Evolutionary conservation across 345 rosid genomes (phyloP), one percentile per base, ranked within the genome.

Genomic region (Linum usitatissimum): DNA sequence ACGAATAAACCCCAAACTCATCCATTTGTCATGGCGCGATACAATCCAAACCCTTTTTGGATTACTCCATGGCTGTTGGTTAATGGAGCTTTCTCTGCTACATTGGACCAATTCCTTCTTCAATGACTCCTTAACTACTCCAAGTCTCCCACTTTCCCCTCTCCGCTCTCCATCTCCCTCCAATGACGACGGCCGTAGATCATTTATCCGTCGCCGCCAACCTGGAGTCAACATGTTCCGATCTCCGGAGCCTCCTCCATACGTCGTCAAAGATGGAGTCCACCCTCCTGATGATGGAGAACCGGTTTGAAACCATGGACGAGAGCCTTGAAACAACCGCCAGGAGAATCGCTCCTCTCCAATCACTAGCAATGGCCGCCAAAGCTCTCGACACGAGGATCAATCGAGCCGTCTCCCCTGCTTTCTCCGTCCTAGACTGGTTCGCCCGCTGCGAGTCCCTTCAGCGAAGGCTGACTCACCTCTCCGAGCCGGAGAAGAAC

Each of bases 221-320:
- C 71, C 81, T 83, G 34, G 71, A 78, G 57, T 30, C 20, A 18
- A 83, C 86, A 20, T 70, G 86, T 57, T 64, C 75, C 5, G 79
- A 76, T 62, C 64, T 85, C 73, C 81, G 71, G 68, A 62, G 62
- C 0, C 71, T 85, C 57, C 79, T 83, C n/a, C 70, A 60, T 54
- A 23, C 69, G 7, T 74, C 87, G 0, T 10, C 30, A 36, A 65
- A 70, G 56, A 60, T 74, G 65, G 87, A 68, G 12, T 65, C 72
- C 4, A 72, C 20, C 59, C 64, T 83, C 7, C 76, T 28, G 45
- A 69, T 69, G 55, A 79, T 78, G 63, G 86, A 79, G 57, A 71
- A 56, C 20, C 67, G 65, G 38, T 74, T 85, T 13, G 78, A 75
- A 59, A 28, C 13, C 18, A 76, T 76, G 6, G 77, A 81, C 21